A percentile compares a stretch with the other conserved stretches of the same genome.
These are phyloP conservation scores for Dryas drummondii DNA, from an alignment of 306 rosid species.

Conservation along the genomic window DNA sequence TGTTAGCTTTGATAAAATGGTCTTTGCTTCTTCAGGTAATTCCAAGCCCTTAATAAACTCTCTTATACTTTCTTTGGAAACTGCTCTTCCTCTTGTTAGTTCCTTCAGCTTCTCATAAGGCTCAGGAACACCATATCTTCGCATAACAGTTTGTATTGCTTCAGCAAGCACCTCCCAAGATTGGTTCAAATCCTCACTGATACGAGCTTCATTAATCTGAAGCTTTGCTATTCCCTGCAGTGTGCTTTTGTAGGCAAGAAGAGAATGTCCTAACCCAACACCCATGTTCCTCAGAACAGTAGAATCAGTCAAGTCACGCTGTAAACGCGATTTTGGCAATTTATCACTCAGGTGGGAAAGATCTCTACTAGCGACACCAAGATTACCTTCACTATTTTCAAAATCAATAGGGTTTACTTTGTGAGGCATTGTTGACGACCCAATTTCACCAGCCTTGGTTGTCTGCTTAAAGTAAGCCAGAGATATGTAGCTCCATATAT, in stretches of 20 bases:
- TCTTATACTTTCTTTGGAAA: conserved; percentile 67
- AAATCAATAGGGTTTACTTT: conserved; percentile 95
- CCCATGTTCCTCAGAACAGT: conserved; percentile 86
- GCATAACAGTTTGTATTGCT: conserved; percentile 88
- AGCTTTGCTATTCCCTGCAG: conserved; percentile 82
- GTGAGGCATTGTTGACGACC: conserved; percentile 82
- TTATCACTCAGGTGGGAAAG: conserved; percentile 73
- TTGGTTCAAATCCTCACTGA: conserved; percentile 68
- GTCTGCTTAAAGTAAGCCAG: conserved; percentile 87
- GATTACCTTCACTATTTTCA: conserved; percentile 94
- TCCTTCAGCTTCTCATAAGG: conserved; percentile 88
- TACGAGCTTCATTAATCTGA: conserved; percentile 65
- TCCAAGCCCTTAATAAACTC: conserved; percentile 73
- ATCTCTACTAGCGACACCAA: conserved; percentile 72
- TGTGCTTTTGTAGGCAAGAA: conserved; percentile 78
- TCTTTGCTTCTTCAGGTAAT: conserved; percentile 65
- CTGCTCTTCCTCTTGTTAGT: conserved; percentile 77
- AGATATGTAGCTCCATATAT: conserved; percentile 80
- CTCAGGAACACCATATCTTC: conserved; percentile 84
- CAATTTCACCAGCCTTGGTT: conserved; percentile 39
- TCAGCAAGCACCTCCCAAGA: conserved; percentile 95
- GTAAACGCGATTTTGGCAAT: conserved; percentile 71
- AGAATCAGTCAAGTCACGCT: conserved; percentile 66
- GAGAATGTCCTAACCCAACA: conserved; percentile 79
- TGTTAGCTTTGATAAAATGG: conserved; percentile 53